Percentiles rank a stretch among this genome's conserved stretches.
phyloP scores from a whole-genome alignment of 106 monocot species.

The Narthecium ossifragum region DNA sequence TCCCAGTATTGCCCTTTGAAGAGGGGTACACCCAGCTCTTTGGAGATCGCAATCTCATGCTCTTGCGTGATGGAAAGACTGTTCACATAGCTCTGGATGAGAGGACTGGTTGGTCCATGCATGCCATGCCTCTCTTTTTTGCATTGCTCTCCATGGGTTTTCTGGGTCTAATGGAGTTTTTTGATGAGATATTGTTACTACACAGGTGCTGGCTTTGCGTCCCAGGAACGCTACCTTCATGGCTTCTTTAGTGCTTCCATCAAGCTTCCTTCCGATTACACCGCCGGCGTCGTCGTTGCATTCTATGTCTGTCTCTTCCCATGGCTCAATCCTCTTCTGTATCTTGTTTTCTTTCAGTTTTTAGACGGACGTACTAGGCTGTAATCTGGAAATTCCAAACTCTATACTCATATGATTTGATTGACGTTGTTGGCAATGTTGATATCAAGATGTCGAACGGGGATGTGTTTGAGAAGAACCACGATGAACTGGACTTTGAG shows the following conservation, averaged over 20 bases:
- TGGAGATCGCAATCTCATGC: conserved; percentile 18
- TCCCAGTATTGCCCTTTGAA: conserved; percentile 3
- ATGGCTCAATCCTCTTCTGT: neutral
- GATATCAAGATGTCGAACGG: conserved; percentile 30
- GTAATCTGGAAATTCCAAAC: neutral
- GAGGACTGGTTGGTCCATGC: conserved; percentile 5
- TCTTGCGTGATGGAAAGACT: conserved; percentile 11
- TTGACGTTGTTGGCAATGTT: neutral
- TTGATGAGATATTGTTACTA: neutral
- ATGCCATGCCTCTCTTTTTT: neutral
- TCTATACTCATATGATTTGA: neutral
- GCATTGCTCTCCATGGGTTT: neutral
- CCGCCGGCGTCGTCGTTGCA: conserved; percentile 31
- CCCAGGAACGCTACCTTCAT: conserved; percentile 21
- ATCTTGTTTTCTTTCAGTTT: neutral
- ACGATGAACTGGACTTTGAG: conserved; percentile 20
- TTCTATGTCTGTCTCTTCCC: conserved; percentile 20
- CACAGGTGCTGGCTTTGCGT: conserved; percentile 24
- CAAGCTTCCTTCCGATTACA: conserved; percentile 30
- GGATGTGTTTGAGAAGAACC: conserved; percentile 21
- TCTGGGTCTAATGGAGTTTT: neutral
- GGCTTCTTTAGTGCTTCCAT: conserved; percentile 34
- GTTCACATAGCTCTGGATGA: conserved; percentile 20
- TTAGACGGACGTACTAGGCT: neutral
- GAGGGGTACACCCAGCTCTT: conserved; percentile 23